A percentile compares a stretch with the other conserved stretches of the same genome.
These are phyloP conservation scores for Boletellus sp. DNA, from an alignment of 768 basidiomycete species.

Conservation along the genomic window DNA sequence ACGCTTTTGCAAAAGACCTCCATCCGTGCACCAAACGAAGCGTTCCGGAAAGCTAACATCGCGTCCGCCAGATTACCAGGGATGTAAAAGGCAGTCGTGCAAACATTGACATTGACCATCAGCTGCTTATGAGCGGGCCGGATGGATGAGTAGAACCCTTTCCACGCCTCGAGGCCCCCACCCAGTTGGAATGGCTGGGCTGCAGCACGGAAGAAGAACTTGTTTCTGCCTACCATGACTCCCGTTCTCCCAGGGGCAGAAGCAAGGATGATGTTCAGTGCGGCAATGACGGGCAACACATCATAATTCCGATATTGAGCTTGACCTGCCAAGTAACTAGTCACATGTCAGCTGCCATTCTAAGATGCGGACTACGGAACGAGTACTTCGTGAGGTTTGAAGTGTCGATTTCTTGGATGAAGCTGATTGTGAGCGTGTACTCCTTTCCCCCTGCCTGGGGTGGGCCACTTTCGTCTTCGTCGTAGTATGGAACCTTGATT, in stretches of 20 bases:
- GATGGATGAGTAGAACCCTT: constrained; percentile 43
- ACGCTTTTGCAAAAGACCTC: constrained; percentile 64
- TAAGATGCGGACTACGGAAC: neutral
- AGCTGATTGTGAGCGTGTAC: constrained; percentile 44
- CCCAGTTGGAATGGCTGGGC: constrained; percentile 35
- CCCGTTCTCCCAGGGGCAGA: constrained; percentile 45
- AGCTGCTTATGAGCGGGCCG: constrained; percentile 40
- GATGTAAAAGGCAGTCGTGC: constrained; percentile 45
- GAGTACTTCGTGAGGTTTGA: constrained; percentile 38
- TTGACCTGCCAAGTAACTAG: constrained; percentile 46
- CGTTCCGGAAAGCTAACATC: constrained; percentile 40
- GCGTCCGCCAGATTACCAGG: constrained; percentile 42
- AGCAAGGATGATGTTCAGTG: constrained; percentile 48
- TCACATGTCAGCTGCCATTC: constrained; percentile 6
- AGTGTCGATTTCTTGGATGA: constrained; percentile 43
- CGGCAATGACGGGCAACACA: constrained; percentile 44
- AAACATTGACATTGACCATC: constrained; percentile 56
- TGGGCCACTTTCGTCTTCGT: constrained; percentile 42
- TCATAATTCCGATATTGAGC: constrained; percentile 42
- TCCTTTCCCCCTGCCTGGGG: constrained; percentile 33
- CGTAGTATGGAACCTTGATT: constrained; percentile 40
- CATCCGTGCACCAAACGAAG: constrained; percentile 57
- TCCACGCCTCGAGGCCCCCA: constrained; percentile 59
- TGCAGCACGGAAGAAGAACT: constrained; percentile 46
- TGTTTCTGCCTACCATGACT: constrained; percentile 49